phyloP scores from a whole-genome alignment of 768 basidiomycete genomes.

The Boletellus ananiceps region DNA sequence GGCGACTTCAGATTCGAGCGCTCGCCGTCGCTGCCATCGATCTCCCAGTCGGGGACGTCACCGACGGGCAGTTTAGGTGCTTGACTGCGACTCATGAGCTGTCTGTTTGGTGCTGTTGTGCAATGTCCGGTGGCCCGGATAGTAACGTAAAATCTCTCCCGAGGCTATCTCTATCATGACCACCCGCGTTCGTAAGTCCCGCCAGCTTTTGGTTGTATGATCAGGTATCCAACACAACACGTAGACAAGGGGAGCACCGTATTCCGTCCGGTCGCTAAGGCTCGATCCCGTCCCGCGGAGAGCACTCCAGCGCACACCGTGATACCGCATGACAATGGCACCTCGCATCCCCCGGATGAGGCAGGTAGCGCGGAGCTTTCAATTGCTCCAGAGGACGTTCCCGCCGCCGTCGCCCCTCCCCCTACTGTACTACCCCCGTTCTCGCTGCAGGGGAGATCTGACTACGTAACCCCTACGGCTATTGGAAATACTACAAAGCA shows the following conservation, averaged over 20 bases:
- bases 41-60: conserved; percentile 56
- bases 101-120: conserved; percentile 28
- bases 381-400: neutral
- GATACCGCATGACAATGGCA: conserved; percentile 11
- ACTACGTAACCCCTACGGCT: conserved; percentile 1
- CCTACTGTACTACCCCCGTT: conserved; percentile 5
- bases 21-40: conserved; percentile 41
- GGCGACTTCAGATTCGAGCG: conserved; percentile 40
- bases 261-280: conserved; percentile 63
- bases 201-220: conserved; percentile 1
- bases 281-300: conserved; percentile 42
- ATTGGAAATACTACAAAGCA: conserved; percentile 3
- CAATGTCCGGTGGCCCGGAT: neutral
- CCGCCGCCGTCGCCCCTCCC: neutral
- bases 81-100: conserved; percentile 27
- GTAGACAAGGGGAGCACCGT: conserved; percentile 68
- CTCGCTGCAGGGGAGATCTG: conserved; percentile 3
- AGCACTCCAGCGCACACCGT: conserved; percentile 11
- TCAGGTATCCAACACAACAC: neutral
- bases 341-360: conserved; percentile 9
- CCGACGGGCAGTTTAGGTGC: conserved; percentile 50
- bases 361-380: neutral
- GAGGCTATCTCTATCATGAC: conserved; percentile 32
- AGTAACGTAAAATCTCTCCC: conserved; percentile 6
- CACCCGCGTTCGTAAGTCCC: conserved; percentile 57